A percentile compares a stretch with the other conserved stretches of the same genome.
Evolutionary conservation across 352 stramenopile genomes (phyloP).

Genomic region (Phytophthora cajani): DNA sequence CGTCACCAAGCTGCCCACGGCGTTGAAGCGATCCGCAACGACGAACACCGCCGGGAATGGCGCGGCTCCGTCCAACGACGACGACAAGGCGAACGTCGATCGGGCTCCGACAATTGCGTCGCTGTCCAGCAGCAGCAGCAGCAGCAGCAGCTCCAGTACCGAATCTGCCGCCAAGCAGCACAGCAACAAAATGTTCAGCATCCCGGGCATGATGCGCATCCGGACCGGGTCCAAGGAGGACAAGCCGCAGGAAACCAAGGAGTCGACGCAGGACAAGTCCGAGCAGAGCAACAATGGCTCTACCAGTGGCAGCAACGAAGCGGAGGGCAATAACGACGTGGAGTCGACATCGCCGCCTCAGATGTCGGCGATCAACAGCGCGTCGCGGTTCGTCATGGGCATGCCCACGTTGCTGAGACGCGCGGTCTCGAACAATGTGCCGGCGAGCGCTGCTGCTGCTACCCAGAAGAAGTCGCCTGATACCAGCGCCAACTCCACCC

Average conservation of each 20-base stretch:
- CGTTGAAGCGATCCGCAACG: conserved; percentile 28
- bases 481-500: conserved; percentile 29
- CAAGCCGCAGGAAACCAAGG: conserved; percentile 21
- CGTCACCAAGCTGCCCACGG: conserved; percentile 38
- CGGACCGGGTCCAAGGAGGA: conserved; percentile 30
- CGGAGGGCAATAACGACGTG: conserved; percentile 11
- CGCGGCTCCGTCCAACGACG: background rate
- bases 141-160: conserved; percentile 18
- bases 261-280: conserved; percentile 22
- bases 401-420: conserved; percentile 66
- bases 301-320: conserved; percentile 13
- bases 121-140: conserved; percentile 1
- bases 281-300: conserved; percentile 8
- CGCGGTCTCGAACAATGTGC: conserved; percentile 39
- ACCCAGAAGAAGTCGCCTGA: conserved; percentile 39
- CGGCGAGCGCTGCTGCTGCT: conserved; percentile 4
- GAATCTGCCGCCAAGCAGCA: conserved; percentile 25
- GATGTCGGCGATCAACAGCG: conserved; percentile 36
- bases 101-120: conserved; percentile 14
- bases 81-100: conserved; percentile 14
- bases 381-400: conserved; percentile 65
- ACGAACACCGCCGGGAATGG: conserved; percentile 1
- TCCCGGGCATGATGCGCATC: conserved; percentile 41
- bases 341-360: conserved; percentile 6
- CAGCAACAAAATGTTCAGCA: conserved; percentile 28